These are phyloP conservation scores for Puccinia sorghi DNA, from an alignment of 1,284 basidiomycete species.

Conservation along the genomic window DNA sequence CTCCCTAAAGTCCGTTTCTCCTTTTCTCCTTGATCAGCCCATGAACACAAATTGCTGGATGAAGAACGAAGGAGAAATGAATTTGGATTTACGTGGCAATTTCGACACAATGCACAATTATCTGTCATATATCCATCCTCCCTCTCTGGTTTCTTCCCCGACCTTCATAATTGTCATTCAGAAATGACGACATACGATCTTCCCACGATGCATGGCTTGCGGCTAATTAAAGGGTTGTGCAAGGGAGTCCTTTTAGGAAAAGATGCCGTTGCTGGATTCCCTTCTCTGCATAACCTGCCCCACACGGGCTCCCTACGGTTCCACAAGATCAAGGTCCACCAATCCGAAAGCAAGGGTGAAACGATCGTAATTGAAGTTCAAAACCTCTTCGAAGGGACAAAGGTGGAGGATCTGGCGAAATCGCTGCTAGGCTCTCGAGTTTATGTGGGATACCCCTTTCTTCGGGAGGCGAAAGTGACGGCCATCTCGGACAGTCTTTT, in stretches of 20 bases:
- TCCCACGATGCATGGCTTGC: conserved; percentile 76
- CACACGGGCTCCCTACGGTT: conserved; percentile 74
- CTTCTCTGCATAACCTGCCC: conserved; percentile 81
- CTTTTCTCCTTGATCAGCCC: conserved; percentile 54
- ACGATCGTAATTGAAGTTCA: conserved; percentile 87
- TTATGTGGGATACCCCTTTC: conserved; percentile 89
- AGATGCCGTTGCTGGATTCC: conserved; percentile 44
- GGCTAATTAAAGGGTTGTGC: conserved; percentile 80
- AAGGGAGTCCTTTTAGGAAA: conserved; percentile 85
- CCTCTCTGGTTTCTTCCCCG: conserved; percentile 89
- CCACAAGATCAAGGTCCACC: conserved; percentile 92
- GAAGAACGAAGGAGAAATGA: conserved; percentile 78
- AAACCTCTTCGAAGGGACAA: conserved; percentile 67
- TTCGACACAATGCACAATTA: conserved; percentile 68
- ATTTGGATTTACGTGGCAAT: conserved; percentile 77
- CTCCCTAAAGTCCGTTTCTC: too few species aligned
- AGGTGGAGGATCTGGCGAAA: conserved; percentile 69
- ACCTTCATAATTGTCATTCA: conserved; percentile 79
- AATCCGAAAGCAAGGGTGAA: conserved; percentile 82
- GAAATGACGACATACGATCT: conserved; percentile 73
- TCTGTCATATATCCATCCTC: conserved; percentile 73
- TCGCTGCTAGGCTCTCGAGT: conserved; percentile 74
- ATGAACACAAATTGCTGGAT: conserved; percentile 72
- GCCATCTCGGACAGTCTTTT: conserved; percentile 84
- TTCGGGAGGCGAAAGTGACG: conserved; percentile 84